Conservation (phyloP, 768 basidiomycete species). For the Rhizopogon vinicolor region DNA sequence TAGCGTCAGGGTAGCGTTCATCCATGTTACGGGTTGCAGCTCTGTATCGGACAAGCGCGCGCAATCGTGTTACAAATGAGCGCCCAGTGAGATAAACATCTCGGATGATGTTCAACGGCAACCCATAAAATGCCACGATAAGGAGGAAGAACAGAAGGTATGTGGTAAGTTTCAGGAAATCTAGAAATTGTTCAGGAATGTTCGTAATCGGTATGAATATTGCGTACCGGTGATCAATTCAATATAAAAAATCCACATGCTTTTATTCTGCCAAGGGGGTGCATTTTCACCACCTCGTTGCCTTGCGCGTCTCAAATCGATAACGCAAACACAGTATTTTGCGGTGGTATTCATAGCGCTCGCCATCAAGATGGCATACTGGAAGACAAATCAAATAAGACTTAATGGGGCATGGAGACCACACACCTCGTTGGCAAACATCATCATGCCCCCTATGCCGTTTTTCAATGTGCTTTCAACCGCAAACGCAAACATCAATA, state of each 20-base stretch:
- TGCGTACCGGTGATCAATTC: constrained; percentile 82
- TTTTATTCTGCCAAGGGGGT: constrained; percentile 96
- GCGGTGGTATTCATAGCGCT: constrained; percentile 71
- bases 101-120: constrained; percentile 94
- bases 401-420: not conserved
- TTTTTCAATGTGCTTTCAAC: constrained; percentile 74
- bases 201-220: constrained; percentile 1
- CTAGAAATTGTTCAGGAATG: constrained; percentile 34
- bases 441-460: constrained; percentile 86
- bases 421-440: constrained; percentile 91
- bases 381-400: constrained; percentile 12
- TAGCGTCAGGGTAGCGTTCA: constrained; percentile 88
- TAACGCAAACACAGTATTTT: constrained; percentile 77
- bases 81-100: constrained; percentile 95
- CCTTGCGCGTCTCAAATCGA: constrained; percentile 79
- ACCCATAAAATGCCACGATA: constrained; percentile 90
- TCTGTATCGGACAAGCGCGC: constrained; percentile 88
- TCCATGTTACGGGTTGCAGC: constrained; percentile 97
- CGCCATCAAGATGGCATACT: constrained; percentile 90
- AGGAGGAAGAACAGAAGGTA: constrained; percentile 93
- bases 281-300: constrained; percentile 77
- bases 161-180: constrained; percentile 89
- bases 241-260: constrained; percentile 95
- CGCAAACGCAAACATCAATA: constrained; percentile 74
- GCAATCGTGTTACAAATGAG: constrained; percentile 83